Conservation (phyloP, 139 green algal genomes). For the Chlamydomonas schloesseri region DNA sequence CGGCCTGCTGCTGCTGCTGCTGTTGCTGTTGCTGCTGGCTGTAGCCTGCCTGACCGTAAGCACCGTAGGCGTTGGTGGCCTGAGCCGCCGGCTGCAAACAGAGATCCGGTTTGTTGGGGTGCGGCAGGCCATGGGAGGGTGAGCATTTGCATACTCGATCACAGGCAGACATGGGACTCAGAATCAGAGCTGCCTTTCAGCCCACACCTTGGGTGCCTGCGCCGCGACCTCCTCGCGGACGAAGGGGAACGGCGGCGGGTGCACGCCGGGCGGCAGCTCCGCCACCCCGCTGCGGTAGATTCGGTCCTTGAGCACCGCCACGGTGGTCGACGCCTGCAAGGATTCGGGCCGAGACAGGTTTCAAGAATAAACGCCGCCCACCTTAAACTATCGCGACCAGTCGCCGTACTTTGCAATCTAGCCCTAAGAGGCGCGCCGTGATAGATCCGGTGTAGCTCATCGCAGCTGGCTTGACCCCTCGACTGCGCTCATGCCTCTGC, state of each 20-base stretch:
- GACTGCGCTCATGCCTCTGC: no score
- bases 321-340: slow-evolving; percentile 61
- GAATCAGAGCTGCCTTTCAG: background rate
- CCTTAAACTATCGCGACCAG: no score
- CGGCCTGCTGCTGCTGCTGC: slow-evolving; percentile 32
- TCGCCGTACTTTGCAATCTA: no score
- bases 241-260: slow-evolving; percentile 81
- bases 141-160: no score
- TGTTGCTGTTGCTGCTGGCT: slow-evolving; percentile 31
- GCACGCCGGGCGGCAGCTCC: slow-evolving; percentile 38
- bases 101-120: no score
- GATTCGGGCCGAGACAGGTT: no score
- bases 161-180: background rate
- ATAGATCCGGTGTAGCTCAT: background rate
- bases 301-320: slow-evolving; percentile 86
- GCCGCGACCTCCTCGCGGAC: slow-evolving; percentile 61
- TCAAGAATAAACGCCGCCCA: no score
- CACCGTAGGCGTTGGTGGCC: background rate
- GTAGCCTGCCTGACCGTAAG: slow-evolving; percentile 39
- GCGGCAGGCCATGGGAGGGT: no score
- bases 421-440: no score
- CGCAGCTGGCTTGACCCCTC: no score
- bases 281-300: slow-evolving; percentile 78
- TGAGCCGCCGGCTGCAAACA: background rate
- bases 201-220: background rate